Conservation (phyloP, 495 filamentous ascomycete genomes). For the Xeromyces bisporus region DNA sequence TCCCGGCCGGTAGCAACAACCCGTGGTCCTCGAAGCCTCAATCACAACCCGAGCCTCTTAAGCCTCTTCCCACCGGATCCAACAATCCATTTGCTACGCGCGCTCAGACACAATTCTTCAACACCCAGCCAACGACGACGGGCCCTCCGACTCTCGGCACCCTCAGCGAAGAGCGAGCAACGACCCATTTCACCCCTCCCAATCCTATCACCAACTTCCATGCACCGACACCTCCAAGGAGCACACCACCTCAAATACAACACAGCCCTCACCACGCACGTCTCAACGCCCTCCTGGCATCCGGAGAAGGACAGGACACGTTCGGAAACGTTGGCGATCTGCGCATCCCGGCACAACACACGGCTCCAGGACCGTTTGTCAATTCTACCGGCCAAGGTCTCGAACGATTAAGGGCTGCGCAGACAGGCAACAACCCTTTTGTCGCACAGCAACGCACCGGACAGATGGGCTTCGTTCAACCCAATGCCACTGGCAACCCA, state of each 20-base stretch:
- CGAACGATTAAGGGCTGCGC: conserved; percentile 47
- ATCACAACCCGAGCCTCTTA: conserved; percentile 25
- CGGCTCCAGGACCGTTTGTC: conserved; percentile 89
- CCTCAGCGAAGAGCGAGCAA: conserved; percentile 52
- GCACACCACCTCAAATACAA: conserved; percentile 24
- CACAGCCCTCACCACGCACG: conserved; percentile 63
- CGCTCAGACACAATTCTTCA: conserved; percentile 35
- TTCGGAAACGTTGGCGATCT: conserved; percentile 92
- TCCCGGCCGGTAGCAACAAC: conserved; percentile 57
- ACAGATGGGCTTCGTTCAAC: conserved; percentile 27
- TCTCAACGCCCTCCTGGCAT: conserved; percentile 76
- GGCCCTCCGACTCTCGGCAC: conserved; percentile 49
- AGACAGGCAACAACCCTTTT: conserved; percentile 89
- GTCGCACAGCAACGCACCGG: conserved; percentile 66
- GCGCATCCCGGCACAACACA: conserved; percentile 93
- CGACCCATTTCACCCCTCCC: conserved; percentile 31
- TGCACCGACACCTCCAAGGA: conserved; percentile 29
- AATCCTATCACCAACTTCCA: conserved; percentile 39
- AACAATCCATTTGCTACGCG: conserved; percentile 85
- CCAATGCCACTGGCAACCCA: conserved; percentile 45
- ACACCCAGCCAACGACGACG: conserved; percentile 39
- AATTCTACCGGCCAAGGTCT: conserved; percentile 77
- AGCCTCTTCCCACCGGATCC: conserved; percentile 59
- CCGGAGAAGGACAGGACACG: conserved; percentile 85
- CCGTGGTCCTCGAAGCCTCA: conserved; percentile 50